Base-by-base conservation (phyloP, 2,329 filamentous ascomycete genomes). In the Colletotrichum cuscutae region DNA sequence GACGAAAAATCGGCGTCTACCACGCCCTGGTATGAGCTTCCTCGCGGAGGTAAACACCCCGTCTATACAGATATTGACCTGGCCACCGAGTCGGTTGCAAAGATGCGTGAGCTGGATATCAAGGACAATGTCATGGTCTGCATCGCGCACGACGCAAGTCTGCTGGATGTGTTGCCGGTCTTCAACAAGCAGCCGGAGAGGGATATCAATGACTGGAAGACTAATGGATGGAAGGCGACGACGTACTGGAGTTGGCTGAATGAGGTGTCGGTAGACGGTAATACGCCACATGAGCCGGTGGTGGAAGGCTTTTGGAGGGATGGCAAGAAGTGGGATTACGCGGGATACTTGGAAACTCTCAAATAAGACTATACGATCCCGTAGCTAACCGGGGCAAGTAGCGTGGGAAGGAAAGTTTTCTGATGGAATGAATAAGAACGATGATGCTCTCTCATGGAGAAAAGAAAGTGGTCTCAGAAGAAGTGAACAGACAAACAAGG, bases 181-280 rank as follows among this genome's bases (percentile, higher is more conserved):
- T 74, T 74, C 49, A 72, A 74, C 24, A 63, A 53, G 11, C n/a
- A 72, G 11, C 72, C 72, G 1, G 22, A 32, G 1, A 30, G 22
- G 19, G 56, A 58, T n/a, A 72, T 74, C 0, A 74, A 74, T n/a
- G 30, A 72, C 3, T 74, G 72, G 72, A 72, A 58, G 35, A 54
- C 4, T 1, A 32, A 72, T 12, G 60, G 60, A 1, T 72, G 60
- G 59, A 68, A 74, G 28, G 49, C 46, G 24, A 71, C 60, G 8
- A 73, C 71, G 2, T 71, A 73, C 19, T 73, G 71, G 71, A 73
- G 71, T 24, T 73, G 71, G 71, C 13, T 73, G 49, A 73, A 65
- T 13, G 71, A 73, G 49, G 66, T 73, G 2, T 19, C 66, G 5
- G 71, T 73, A 7, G 56, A 58, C 5, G 67, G 71, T 9, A 60